Conservation (phyloP, 2,329 filamentous ascomycete genomes). For the Acrodontium crateriforme region DNA sequence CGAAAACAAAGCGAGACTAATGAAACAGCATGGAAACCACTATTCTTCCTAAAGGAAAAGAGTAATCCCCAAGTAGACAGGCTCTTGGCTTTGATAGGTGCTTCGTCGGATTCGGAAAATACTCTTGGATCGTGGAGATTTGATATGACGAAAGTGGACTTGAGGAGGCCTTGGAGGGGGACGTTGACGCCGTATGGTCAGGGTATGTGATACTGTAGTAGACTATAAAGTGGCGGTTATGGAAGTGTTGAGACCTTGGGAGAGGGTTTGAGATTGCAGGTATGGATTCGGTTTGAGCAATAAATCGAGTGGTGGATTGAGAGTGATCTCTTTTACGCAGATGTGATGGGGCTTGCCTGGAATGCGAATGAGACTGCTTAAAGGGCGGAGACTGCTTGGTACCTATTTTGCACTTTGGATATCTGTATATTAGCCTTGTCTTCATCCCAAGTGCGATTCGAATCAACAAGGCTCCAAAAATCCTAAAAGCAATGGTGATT, state of each 20-base stretch:
- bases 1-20: constrained; percentile 24
- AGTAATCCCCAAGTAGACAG: constrained; percentile 16
- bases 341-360: too few species aligned
- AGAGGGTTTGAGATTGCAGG: background rate
- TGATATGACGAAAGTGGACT: constrained; percentile 34
- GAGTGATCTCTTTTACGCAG: too few species aligned
- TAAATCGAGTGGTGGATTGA: too few species aligned
- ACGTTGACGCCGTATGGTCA: constrained; percentile 16
- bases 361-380: too few species aligned
- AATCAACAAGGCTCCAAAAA: too few species aligned
- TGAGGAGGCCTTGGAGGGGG: constrained; percentile 18
- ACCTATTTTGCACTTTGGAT: too few species aligned
- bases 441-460: too few species aligned
- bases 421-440: too few species aligned
- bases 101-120: constrained; percentile 40
- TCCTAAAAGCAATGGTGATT: too few species aligned
- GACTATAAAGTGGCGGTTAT: constrained; percentile 1
- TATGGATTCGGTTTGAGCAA: too few species aligned
- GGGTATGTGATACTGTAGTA: too few species aligned
- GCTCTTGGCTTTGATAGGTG: constrained; percentile 21
- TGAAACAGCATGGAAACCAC: constrained; percentile 24
- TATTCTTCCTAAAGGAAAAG: constrained; percentile 27
- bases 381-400: too few species aligned
- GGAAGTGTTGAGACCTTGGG: background rate
- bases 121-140: constrained; percentile 58